Evolutionary conservation across 257 asterid species (phyloP).

Genomic region (Eustoma russellianum): DNA sequence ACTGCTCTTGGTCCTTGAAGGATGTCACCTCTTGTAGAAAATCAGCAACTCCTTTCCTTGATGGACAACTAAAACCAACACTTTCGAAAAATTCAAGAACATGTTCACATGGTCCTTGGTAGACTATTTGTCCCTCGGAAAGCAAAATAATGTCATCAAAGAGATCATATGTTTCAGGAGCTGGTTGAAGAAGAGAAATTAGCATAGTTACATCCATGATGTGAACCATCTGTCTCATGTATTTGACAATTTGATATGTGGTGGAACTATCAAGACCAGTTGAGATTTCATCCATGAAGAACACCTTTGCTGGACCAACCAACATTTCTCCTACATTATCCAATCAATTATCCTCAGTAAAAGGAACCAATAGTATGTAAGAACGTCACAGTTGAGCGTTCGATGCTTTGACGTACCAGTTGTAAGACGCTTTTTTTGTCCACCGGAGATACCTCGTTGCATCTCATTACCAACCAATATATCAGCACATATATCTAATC

Average conservation of each 20-base stretch:
- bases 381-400: too few relatives aligned
- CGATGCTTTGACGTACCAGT: slow-evolving; percentile 8
- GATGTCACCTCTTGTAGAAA: slow-evolving; percentile 96
- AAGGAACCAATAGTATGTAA: too few relatives aligned
- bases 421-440: slow-evolving; percentile 3
- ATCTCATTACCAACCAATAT: background rate
- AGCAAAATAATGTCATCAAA: slow-evolving; percentile 79
- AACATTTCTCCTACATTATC: slow-evolving; percentile 74
- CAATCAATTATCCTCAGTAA: background rate
- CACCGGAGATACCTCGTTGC: slow-evolving; percentile 3
- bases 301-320: slow-evolving; percentile 94
- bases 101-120: slow-evolving; percentile 91
- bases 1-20: slow-evolving; percentile 76
- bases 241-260: slow-evolving; percentile 74
- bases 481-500: slow-evolving; percentile 2
- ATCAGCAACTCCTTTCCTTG: slow-evolving; percentile 90
- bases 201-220: slow-evolving; percentile 84
- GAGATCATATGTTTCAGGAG: slow-evolving; percentile 83
- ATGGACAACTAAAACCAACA: slow-evolving; percentile 91
- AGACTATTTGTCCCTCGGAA: slow-evolving; percentile 69
- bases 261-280: slow-evolving; percentile 98
- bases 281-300: slow-evolving; percentile 96
- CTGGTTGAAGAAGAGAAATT: slow-evolving; percentile 91
- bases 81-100: slow-evolving; percentile 70
- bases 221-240: slow-evolving; percentile 92